Conservation (phyloP, 805 yeast species). For the Starmerella vitae region DNA sequence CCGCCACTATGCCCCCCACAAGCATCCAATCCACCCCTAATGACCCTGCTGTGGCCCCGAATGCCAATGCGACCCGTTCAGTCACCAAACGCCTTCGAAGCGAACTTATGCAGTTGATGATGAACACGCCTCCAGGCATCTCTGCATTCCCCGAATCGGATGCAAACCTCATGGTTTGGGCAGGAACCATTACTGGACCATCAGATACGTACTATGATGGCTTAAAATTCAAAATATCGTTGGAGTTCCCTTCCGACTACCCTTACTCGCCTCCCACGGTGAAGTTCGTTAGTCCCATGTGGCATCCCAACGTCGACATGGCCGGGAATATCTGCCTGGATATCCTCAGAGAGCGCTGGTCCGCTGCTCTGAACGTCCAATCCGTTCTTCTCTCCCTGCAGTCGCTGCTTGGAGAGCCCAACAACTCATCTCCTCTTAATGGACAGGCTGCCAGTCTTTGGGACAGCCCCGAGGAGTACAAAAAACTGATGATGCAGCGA, state of each 20-base stretch:
- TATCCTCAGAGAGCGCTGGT: conserved; percentile 52
- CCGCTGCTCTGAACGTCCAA: conserved; percentile 49
- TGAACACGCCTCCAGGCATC: conserved; percentile 38
- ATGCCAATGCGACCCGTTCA: conserved; percentile 33
- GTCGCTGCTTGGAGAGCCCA: conserved; percentile 50
- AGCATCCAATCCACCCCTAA: conserved; percentile 1
- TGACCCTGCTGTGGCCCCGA: background rate
- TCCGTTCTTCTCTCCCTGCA: conserved; percentile 46
- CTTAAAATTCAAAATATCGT: conserved; percentile 37
- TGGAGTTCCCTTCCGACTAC: conserved; percentile 41
- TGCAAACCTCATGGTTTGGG: conserved; percentile 42
- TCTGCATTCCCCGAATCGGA: conserved; percentile 44
- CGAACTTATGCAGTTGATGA: conserved; percentile 42
- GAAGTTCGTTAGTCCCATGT: conserved; percentile 44
- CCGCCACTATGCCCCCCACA: conserved; percentile 7
- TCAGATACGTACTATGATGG: conserved; percentile 43
- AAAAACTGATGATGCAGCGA: conserved; percentile 28
- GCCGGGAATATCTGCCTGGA: conserved; percentile 53
- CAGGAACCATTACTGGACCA: conserved; percentile 47
- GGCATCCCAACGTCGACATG: conserved; percentile 55
- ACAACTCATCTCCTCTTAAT: conserved; percentile 42
- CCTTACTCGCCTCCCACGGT: conserved; percentile 48
- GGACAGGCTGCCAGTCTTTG: conserved; percentile 46
- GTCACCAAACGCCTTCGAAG: conserved; percentile 39
- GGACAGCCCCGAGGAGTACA: conserved; percentile 36